Evolutionary conservation across 148 eudicot genomes (phyloP).

Genomic region (Chenopodium berlandieri): DNA sequence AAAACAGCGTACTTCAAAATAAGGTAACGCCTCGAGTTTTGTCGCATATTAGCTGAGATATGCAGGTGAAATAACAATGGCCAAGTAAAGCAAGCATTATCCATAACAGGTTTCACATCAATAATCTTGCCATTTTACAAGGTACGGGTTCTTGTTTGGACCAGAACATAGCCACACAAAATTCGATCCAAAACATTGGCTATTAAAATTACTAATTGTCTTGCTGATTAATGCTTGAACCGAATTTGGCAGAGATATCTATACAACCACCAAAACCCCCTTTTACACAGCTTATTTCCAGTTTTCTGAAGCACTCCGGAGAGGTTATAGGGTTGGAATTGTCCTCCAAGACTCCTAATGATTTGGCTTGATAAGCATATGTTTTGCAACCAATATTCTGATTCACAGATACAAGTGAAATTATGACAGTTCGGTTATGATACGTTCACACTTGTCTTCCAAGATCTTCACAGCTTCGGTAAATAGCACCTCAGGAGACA

Average conservation of each 20-base stretch:
- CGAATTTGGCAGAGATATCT: slow-evolving; percentile 8
- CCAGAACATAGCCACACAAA: not conserved
- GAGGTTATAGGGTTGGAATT: not conserved
- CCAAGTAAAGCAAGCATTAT: not conserved
- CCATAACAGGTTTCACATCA: not conserved
- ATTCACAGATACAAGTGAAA: not conserved
- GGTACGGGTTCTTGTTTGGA: not conserved
- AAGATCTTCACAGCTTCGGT: slow-evolving; percentile 89
- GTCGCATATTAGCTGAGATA: not conserved
- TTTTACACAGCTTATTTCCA: not conserved
- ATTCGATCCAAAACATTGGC: not conserved
- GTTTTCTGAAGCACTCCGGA: not conserved
- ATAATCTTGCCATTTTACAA: not conserved
- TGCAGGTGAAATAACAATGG: not conserved
- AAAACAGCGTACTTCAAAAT: not conserved
- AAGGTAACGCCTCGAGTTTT: not conserved
- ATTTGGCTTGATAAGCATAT: slow-evolving; percentile 3
- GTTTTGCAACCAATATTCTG: not conserved
- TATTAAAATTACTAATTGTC: not conserved
- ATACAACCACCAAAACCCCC: slow-evolving; percentile 12
- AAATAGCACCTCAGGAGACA: slow-evolving; percentile 86
- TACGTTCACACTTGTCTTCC: slow-evolving; percentile 81
- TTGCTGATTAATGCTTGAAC: not conserved
- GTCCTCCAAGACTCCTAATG: not conserved
- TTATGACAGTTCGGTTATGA: slow-evolving; percentile 78